A percentile compares a stretch with the other conserved stretches of the same genome.
Conservation (phyloP, 192 early-diverging fungal genomes). For the Coemansia sp. region DNA sequence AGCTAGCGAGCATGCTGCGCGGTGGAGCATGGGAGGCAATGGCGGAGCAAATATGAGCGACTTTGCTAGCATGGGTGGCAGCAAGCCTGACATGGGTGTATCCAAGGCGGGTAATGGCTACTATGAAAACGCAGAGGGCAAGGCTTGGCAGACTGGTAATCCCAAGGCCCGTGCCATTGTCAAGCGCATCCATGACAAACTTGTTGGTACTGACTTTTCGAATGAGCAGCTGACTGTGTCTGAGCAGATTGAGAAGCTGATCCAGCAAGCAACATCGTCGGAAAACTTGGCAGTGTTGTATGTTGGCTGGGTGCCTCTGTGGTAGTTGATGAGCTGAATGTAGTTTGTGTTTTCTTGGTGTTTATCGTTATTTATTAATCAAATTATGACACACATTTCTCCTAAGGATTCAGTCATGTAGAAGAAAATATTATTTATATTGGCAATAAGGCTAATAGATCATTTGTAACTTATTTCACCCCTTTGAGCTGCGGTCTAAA, state of each 20-base stretch:
- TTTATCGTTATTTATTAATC: too few species aligned
- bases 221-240: slow-evolving; percentile 76
- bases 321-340: slow-evolving; percentile 31
- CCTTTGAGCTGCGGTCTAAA: too few species aligned
- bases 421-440: too few species aligned
- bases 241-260: slow-evolving; percentile 88
- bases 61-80: background rate
- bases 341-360: too few species aligned
- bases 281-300: slow-evolving; percentile 72
- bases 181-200: slow-evolving; percentile 89
- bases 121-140: slow-evolving; percentile 24
- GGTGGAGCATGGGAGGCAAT: slow-evolving; percentile 7
- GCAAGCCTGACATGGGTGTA: slow-evolving; percentile 5
- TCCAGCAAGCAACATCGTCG: slow-evolving; percentile 85
- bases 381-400: too few species aligned
- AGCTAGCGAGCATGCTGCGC: slow-evolving; percentile 7
- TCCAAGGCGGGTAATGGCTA: slow-evolving; percentile 8
- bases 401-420: too few species aligned
- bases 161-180: slow-evolving; percentile 83
- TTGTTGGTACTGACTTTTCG: slow-evolving; percentile 92
- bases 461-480: too few species aligned
- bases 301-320: slow-evolving; percentile 40
- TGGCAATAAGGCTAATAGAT: too few species aligned
- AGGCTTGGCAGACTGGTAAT: slow-evolving; percentile 60
- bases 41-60: background rate